Evolutionary conservation across 169 alveolate genomes (phyloP), one percentile per base, ranked within the genome.

Genomic region (Eimeria necatrix): DNA sequence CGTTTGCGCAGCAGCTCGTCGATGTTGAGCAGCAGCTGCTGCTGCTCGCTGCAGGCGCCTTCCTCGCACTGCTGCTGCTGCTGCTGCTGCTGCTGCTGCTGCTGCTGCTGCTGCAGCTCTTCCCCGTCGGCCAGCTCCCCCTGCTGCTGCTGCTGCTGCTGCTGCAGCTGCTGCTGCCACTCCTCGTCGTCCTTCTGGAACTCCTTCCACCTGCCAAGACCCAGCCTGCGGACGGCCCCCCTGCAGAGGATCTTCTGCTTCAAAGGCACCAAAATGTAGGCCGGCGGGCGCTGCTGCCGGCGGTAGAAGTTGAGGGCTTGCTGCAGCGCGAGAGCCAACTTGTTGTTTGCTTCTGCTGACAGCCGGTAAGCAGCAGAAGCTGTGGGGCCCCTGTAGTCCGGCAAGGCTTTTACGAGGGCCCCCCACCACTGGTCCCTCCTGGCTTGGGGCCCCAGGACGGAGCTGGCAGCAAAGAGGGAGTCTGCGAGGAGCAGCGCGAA

Each of bases 131-230:
- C n/a, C n/a, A n/a, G n/a, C n/a, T n/a, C n/a, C n/a, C n/a, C n/a
- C n/a, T n/a, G n/a, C n/a, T n/a, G n/a, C n/a, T n/a, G n/a, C n/a
- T n/a, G n/a, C n/a, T n/a, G n/a, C n/a, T n/a, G n/a, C n/a, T n/a
- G n/a, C n/a, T n/a, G n/a, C n/a, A n/a, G n/a, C n/a, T n/a, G n/a
- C 56, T 71, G 83, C 56, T 32, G 56, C 83, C 83, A 71, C 56
- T 71, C 56, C 2, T 7, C 6, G 41, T 71, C 83, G 16, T 71
- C 83, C 26, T 22, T 24, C 53, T 14, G 2, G 22, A 26, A 71
- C 10, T 71, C 0, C 53, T 1, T 32, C 83, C 83, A 71, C 24
- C 56, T 49, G 3, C n/a, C 56, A 32, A 49, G 0, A n/a, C 83
- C 41, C 26, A 71, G 22, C 24, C 56, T 3, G 10, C 56, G 83